phyloP scores from a whole-genome alignment of 2,329 filamentous ascomycete species.

The Alternaria atra region DNA sequence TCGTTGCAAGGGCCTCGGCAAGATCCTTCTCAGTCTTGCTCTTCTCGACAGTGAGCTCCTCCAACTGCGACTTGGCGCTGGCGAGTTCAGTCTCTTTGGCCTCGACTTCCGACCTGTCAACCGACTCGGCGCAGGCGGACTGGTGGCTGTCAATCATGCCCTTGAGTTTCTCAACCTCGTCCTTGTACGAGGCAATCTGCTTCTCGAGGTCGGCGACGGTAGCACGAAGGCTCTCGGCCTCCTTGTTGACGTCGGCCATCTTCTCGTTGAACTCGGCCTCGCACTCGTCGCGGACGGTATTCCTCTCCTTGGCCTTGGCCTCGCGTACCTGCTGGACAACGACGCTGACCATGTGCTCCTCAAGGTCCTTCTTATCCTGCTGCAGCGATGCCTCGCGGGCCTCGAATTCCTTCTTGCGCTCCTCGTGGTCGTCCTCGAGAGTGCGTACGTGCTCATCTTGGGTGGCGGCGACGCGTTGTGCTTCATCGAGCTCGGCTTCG shows the following conservation, averaged over 20 bases:
- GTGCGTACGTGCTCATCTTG: constrained; percentile 42
- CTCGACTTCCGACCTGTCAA: constrained; percentile 36
- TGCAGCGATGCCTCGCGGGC: constrained; percentile 41
- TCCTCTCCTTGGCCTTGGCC: constrained; percentile 50
- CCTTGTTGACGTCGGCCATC: constrained; percentile 28
- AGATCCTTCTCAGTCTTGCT: constrained; percentile 27
- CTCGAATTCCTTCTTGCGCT: constrained; percentile 42
- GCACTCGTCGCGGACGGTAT: constrained; percentile 46
- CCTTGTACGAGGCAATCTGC: constrained; percentile 39
- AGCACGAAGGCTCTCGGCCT: constrained; percentile 26
- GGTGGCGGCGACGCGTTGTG: constrained; percentile 40
- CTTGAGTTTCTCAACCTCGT: constrained; percentile 43
- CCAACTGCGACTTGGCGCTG: constrained; percentile 30
- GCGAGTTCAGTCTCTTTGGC: constrained; percentile 40
- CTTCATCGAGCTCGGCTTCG: constrained; percentile 46
- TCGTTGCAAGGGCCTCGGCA: constrained; percentile 29
- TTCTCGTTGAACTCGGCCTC: constrained; percentile 45
- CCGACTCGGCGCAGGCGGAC: constrained; percentile 23
- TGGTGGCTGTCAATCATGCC: constrained; percentile 34
- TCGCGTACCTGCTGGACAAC: constrained; percentile 54
- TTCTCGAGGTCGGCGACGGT: constrained; percentile 36
- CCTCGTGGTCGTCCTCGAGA: constrained; percentile 46
- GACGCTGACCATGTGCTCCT: constrained; percentile 54
- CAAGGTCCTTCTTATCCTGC: constrained; percentile 51
- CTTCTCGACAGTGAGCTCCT: constrained; percentile 25